A percentile compares a stretch with the other conserved stretches of the same genome.
phyloP scores from a whole-genome alignment of 2,329 filamentous ascomycete genomes.

The Neonectria ditissima region DNA sequence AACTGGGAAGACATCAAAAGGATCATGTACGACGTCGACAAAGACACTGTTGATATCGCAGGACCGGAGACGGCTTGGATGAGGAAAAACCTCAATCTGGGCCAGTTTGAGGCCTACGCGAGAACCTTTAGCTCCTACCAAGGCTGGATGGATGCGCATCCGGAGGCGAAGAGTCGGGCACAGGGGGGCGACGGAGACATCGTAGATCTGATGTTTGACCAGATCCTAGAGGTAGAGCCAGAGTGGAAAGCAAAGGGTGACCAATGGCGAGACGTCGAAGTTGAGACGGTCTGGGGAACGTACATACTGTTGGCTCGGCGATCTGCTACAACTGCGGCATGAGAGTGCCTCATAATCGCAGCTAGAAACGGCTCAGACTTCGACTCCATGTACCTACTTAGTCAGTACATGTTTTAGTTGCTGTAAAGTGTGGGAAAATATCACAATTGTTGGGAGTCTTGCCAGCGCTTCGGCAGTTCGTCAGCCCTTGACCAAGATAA shows the following conservation, averaged over 20 bases:
- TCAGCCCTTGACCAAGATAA: constrained; percentile 1
- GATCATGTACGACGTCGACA: constrained; percentile 68
- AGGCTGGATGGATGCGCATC: constrained; percentile 69
- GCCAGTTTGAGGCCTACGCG: constrained; percentile 70
- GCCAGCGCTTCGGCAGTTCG: background rate
- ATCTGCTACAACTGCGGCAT: background rate
- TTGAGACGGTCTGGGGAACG: constrained; percentile 72
- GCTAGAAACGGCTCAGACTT: background rate
- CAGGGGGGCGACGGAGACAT: constrained; percentile 71
- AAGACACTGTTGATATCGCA: constrained; percentile 48
- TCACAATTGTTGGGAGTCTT: no score
- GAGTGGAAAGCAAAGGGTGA: constrained; percentile 62
- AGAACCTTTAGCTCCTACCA: constrained; percentile 71
- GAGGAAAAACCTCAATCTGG: constrained; percentile 65
- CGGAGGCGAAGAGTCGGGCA: constrained; percentile 59
- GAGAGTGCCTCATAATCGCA: background rate
- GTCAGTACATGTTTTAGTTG: no score
- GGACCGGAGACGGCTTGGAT: constrained; percentile 59
- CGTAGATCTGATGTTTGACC: constrained; percentile 71
- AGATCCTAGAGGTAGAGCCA: constrained; percentile 65
- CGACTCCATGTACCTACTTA: no score
- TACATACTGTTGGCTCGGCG: constrained; percentile 64
- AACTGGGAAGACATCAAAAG: constrained; percentile 66
- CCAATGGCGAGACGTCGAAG: constrained; percentile 64
- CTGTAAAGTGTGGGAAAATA: no score